These are phyloP conservation scores for Entonaema liquescens DNA, from an alignment of 495 filamentous ascomycete genomes.

Conservation along the genomic window DNA sequence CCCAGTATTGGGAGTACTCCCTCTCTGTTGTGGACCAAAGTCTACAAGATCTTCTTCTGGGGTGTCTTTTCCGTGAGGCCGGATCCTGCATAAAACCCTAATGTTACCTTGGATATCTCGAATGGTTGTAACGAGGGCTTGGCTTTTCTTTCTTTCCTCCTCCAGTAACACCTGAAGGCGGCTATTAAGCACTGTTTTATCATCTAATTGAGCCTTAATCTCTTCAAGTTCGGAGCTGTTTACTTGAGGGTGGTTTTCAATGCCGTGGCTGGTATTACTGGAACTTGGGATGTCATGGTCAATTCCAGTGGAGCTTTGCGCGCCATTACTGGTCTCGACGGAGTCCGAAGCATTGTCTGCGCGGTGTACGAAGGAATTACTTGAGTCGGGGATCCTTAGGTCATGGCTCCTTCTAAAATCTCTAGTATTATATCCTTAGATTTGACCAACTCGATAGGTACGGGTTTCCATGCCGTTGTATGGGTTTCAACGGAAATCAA, in stretches of 20 bases:
- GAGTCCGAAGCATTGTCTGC: neutral
- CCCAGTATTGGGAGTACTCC: conserved; percentile 17
- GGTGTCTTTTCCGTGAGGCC: conserved; percentile 70
- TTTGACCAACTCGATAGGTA: neutral
- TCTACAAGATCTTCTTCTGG: conserved; percentile 25
- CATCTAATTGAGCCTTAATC: neutral
- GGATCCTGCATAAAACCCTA: conserved; percentile 92
- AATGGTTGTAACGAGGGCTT: conserved; percentile 83
- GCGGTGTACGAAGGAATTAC: neutral
- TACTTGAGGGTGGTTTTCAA: neutral
- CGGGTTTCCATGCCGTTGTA: neutral
- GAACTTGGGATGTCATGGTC: neutral
- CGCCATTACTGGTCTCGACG: neutral
- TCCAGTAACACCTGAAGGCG: neutral
- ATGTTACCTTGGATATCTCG: conserved; percentile 97
- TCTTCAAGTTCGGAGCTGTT: neutral
- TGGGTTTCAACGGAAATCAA: neutral
- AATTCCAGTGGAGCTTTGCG: neutral
- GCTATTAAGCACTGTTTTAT: neutral
- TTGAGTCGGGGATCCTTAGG: neutral
- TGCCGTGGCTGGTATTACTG: neutral
- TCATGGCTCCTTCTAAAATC: neutral
- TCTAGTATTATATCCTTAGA: neutral
- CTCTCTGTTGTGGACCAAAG: conserved; percentile 15
- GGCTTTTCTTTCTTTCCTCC: neutral